These are phyloP conservation scores for Chimonanthus praecox DNA, from an alignment of 164 flowering plant species.

Conservation along the genomic window DNA sequence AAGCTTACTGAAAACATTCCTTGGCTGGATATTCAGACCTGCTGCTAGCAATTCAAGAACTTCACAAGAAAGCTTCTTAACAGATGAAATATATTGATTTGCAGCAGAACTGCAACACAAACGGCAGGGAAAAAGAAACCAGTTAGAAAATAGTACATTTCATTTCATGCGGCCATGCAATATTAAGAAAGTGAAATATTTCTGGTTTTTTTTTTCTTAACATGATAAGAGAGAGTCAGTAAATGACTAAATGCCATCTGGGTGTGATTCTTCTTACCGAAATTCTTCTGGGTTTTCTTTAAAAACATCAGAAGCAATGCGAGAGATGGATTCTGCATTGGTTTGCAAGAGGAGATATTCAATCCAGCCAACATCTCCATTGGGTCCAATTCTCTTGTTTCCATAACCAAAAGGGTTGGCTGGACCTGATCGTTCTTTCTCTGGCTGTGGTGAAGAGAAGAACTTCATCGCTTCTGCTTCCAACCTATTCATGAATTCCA, in stretches of 20 bases:
- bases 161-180: neutral
- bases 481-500: conserved; percentile 37
- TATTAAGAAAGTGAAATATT: neutral
- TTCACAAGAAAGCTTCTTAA: conserved; percentile 44
- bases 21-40: conserved; percentile 44
- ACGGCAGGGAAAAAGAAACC: neutral
- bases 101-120: conserved; percentile 33
- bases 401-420: conserved; percentile 81
- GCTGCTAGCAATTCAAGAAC: conserved; percentile 66
- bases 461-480: conserved; percentile 57
- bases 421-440: conserved; percentile 62
- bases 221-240: too few species aligned
- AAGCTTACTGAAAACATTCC: conserved; percentile 45
- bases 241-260: neutral
- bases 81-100: conserved; percentile 38
- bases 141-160: too few species aligned
- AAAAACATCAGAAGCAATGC: conserved; percentile 24
- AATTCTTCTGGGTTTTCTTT: conserved; percentile 37
- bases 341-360: conserved; percentile 69
- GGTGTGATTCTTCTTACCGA: conserved; percentile 32
- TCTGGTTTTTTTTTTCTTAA: neutral
- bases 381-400: conserved; percentile 66
- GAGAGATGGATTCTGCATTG: conserved; percentile 33
- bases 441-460: conserved; percentile 49
- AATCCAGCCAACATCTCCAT: conserved; percentile 95